Evolutionary conservation across 2,329 filamentous ascomycete genomes (phyloP), one percentile per base, ranked within the genome.

Genomic region (Calonectria naviculata): DNA sequence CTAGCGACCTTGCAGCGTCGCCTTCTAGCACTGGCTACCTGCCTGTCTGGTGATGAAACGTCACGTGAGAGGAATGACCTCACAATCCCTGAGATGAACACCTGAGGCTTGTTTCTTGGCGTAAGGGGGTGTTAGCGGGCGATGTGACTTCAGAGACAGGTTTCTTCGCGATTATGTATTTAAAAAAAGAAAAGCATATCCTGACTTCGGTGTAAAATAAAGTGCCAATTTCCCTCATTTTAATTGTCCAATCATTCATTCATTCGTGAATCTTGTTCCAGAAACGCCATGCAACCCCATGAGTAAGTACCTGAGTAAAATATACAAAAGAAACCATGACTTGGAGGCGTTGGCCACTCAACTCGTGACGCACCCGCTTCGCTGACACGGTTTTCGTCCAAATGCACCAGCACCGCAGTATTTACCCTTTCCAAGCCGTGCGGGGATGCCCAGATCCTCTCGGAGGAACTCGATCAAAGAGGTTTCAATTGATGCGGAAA

Each of bases 401-500:
- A 79, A 78, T 3, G 75, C 67, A 17, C 77, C 77, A 42, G 69
- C 64, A 19, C 74, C 73, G 21, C 77, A 78, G 56, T 71, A 79
- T 38, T 74, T 74, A 41, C 74, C 60, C 46, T 78, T 62, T 34
- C 77, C 77, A 58, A 76, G 72, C 12, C 70, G 67, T 5, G 77
- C 75, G 19, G 78, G 77, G 68, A 79, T 76, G 8, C 75, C 75
- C 17, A 80, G 58, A 63, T 82, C 79, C 31, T 75, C 71, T 42
- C 77, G 75, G 71, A 91, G 78, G 79, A 87, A 92, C 69, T 89
- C 87, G 44, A 84, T 82, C 79, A 92, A 87, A 3, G 87, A 87
- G 8, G 81, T 85, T 72, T 91, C 88, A 21, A 92, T 87, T 65
- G 89, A 91, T 38, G 86, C 86, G 34, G 89, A 91, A 73, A 92